phyloP scores from a whole-genome alignment of 768 basidiomycete genomes.

The Trametes villosa region DNA sequence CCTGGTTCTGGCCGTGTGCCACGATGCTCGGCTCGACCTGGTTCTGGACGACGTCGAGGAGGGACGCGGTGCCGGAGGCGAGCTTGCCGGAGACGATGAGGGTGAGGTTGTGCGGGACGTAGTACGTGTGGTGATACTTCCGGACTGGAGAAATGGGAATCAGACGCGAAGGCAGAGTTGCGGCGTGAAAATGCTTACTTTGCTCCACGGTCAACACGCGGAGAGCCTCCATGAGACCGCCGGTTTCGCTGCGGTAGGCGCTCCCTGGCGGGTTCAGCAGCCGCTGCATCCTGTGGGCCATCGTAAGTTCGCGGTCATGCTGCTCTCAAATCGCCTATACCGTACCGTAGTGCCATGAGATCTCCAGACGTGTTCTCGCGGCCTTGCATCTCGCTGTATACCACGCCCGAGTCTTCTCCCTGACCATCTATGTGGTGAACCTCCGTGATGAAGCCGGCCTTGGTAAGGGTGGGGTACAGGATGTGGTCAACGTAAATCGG shows the following conservation, averaged over 20 bases:
- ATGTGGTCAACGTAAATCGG: conserved; percentile 96
- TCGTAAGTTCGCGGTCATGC: not conserved
- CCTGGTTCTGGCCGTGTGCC: conserved; percentile 71
- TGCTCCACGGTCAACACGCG: conserved; percentile 85
- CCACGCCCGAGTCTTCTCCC: conserved; percentile 93
- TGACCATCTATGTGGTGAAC: conserved; percentile 94
- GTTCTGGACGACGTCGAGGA: conserved; percentile 81
- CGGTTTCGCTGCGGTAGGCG: conserved; percentile 95
- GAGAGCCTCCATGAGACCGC: conserved; percentile 92
- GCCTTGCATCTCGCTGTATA: conserved; percentile 97
- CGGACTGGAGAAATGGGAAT: conserved; percentile 83
- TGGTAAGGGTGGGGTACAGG: conserved; percentile 91
- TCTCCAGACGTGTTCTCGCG: conserved; percentile 92
- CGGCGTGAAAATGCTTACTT: conserved; percentile 53
- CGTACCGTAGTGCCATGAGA: conserved; percentile 84
- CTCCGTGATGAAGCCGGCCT: conserved; percentile 79
- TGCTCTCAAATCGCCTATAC: conserved; percentile 9
- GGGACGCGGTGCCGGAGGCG: conserved; percentile 70
- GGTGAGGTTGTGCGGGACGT: conserved; percentile 92
- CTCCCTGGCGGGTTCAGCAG: conserved; percentile 80
- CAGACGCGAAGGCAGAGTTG: too few species aligned
- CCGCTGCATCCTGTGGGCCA: conserved; percentile 64
- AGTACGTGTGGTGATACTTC: conserved; percentile 85
- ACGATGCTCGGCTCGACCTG: conserved; percentile 84
- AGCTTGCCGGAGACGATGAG: conserved; percentile 90